A percentile compares a stretch with the other conserved stretches of the same genome.
These are phyloP conservation scores for Fusarium sp. DNA, from an alignment of 2,329 filamentous ascomycete species.

Conservation along the genomic window DNA sequence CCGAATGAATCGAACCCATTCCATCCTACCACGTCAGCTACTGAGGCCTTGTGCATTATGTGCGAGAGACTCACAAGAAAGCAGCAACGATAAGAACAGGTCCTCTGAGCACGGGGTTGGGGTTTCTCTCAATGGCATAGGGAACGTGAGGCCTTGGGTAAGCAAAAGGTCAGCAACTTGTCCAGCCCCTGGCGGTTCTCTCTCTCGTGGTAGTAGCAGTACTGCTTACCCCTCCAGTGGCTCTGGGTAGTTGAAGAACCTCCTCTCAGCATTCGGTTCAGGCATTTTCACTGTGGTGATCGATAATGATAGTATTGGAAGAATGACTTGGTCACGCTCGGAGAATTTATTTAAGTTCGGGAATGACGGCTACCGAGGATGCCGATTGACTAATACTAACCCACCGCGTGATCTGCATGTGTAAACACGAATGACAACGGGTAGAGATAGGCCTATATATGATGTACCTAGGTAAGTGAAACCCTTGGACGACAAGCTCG, in stretches of 20 bases:
- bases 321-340: neutral
- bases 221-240: conserved; percentile 28
- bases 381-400: conserved; percentile 22
- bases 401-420: conserved; percentile 22
- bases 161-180: conserved; percentile 23
- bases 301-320: neutral
- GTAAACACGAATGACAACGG: neutral
- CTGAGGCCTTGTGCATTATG: fast-evolving
- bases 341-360: conserved; percentile 32
- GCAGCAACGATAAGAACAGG: conserved; percentile 28
- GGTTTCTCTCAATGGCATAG: conserved; percentile 27
- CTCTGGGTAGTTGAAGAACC: conserved; percentile 37
- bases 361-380: conserved; percentile 23
- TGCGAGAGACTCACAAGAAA: conserved; percentile 18
- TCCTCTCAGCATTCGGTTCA: neutral
- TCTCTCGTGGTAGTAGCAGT: too few species aligned
- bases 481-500: too few species aligned
- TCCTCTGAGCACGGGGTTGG: conserved; percentile 32
- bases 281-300: conserved; percentile 9
- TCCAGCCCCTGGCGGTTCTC: neutral
- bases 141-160: conserved; percentile 29
- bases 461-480: too few species aligned
- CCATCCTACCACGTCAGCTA: conserved; percentile 34
- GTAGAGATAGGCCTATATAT: neutral
- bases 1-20: conserved; percentile 39